Evolutionary conservation across 164 flowering plant genomes (phyloP).

Genomic region (Chimonanthus praecox): DNA sequence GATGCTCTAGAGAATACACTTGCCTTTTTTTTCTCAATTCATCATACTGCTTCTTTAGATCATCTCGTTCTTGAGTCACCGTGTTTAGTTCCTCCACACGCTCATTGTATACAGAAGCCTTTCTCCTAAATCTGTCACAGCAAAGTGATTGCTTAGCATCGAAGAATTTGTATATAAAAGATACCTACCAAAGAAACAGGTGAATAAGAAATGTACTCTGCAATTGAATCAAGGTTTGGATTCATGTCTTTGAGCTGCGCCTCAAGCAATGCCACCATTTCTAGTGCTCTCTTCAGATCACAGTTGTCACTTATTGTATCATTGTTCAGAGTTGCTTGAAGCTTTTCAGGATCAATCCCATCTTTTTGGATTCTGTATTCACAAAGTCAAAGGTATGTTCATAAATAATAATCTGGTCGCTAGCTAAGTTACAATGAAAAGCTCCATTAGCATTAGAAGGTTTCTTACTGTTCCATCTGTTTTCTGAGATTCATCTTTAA

Average conservation of each 20-base stretch:
- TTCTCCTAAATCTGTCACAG: slow-evolving; percentile 57
- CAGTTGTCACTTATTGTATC: slow-evolving; percentile 39
- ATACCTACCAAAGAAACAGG: background rate
- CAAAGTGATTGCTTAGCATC: background rate
- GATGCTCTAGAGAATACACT: slow-evolving; percentile 5
- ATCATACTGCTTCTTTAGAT: slow-evolving; percentile 77
- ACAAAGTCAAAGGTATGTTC: background rate
- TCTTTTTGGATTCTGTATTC: slow-evolving; percentile 75
- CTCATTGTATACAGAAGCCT: slow-evolving; percentile 65
- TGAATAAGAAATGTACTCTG: slow-evolving; percentile 55
- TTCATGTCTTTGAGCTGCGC: slow-evolving; percentile 94
- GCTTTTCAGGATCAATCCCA: slow-evolving; percentile 78
- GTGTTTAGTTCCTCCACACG: slow-evolving; percentile 76
- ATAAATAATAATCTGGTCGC: background rate
- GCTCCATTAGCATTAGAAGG: background rate
- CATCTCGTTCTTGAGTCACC: slow-evolving; percentile 90
- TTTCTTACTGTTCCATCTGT: slow-evolving; percentile 87
- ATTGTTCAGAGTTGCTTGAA: slow-evolving; percentile 56
- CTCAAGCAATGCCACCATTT: slow-evolving; percentile 80
- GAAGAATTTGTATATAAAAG: background rate
- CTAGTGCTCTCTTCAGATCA: slow-evolving; percentile 64
- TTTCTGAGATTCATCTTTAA: slow-evolving; percentile 46
- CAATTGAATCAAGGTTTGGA: slow-evolving; percentile 94
- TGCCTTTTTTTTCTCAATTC: slow-evolving; percentile 91
- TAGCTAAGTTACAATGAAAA: background rate